Evolutionary conservation across 148 eudicot species (phyloP).

Genomic region (Silene latifolia): DNA sequence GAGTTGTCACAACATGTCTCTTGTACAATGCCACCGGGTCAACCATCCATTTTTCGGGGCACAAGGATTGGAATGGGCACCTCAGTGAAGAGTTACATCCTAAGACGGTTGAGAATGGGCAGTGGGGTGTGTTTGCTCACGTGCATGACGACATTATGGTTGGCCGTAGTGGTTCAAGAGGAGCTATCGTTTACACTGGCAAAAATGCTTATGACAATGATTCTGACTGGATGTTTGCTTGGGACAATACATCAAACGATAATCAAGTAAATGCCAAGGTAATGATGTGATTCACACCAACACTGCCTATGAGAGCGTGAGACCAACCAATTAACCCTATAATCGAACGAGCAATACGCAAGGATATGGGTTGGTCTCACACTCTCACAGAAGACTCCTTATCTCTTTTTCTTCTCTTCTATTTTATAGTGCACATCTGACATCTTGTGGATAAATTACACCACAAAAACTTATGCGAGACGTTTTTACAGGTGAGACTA

Average conservation of each 20-base stretch:
- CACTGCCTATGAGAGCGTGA: no score
- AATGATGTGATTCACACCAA: no score
- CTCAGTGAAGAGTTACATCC: neutral
- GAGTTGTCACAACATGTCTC: neutral
- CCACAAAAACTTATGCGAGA: no score
- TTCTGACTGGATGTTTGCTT: neutral
- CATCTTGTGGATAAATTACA: no score
- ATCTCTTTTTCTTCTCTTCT: no score
- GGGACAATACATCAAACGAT: neutral
- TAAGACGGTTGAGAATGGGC: no score
- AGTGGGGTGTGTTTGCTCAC: neutral
- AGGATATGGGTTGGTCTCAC: no score
- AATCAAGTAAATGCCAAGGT: neutral
- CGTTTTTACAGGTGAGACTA: no score
- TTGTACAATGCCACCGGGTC: neutral
- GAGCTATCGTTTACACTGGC: neutral
- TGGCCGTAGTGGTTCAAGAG: neutral
- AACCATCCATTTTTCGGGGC: neutral
- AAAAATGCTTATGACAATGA: neutral
- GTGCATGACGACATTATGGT: neutral
- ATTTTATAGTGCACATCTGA: no score
- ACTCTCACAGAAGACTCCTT: no score
- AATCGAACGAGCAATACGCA: no score
- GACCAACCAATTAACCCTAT: no score
- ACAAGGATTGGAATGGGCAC: neutral